Base-by-base conservation (phyloP, 2,329 filamentous ascomycete genomes). In the Pseudogymnoascus verrucosus region DNA sequence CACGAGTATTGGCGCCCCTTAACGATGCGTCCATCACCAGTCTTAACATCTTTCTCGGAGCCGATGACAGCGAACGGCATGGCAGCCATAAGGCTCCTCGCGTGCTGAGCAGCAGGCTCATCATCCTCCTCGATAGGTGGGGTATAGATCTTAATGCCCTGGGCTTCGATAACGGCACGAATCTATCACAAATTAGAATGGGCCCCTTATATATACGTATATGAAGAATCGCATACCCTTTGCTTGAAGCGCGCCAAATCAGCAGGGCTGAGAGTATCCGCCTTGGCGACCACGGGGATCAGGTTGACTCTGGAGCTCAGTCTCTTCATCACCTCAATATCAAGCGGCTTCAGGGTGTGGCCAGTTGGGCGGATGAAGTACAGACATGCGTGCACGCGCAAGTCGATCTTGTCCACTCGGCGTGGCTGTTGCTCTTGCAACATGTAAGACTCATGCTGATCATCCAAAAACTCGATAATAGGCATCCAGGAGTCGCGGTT, bases 401-500 rank as follows among this genome's bases (percentile, higher is more conserved):
- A 90, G 76, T 99, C 95, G 74, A 99, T 99, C 86, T 98, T 99
- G 84, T 99, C 95, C 74, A 89, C 88, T 74, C 95, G 92, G 79
- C 91, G 91, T 72, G 96, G 95, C 81, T 99, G 95, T 80, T 99
- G 95, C 86, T 99, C 95, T 84, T 99, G 95, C 76, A 99, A 85
- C 95, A 99, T 99, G 81, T 99, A 99, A 39, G 95, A 99, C 84
- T 99, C 95, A 78, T 99, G 96, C 85, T 99, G 95, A 81, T 99
- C 95, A 80, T 99, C 95, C 74, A 99, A 85, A 83, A 99, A 99
- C 80, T 99, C 95, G 79, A 99, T 98, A 76, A 99, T 98, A 76
- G 95, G 95, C 85, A 96, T 96, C 95, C 95, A 99, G 68, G 95
- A 98, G 79, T 99, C 95, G 75, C 93, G 90, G 86, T 99, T 99